Conservation (phyloP, 352 stramenopile genomes). For the Pythium vanterpoolii region DNA sequence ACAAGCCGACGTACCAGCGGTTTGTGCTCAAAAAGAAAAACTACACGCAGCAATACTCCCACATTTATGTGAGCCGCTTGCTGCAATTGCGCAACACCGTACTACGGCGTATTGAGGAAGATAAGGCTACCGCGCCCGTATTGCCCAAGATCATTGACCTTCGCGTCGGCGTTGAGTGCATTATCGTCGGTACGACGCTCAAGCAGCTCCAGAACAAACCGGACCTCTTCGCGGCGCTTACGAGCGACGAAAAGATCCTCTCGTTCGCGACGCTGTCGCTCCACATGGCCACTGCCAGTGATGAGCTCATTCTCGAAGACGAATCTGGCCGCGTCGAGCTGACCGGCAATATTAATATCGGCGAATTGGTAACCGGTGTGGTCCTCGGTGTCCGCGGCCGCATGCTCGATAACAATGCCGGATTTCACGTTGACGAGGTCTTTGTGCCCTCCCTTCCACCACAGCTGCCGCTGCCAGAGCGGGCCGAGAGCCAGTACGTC, state of each 20-base stretch:
- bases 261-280: slow-evolving; percentile 32
- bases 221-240: slow-evolving; percentile 78
- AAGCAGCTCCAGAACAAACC: slow-evolving; percentile 79
- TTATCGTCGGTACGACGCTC: slow-evolving; percentile 82
- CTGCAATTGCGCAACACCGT: slow-evolving; percentile 64
- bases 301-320: slow-evolving; percentile 86
- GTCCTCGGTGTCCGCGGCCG: slow-evolving; percentile 64
- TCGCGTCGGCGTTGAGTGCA: slow-evolving; percentile 53
- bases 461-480: slow-evolving; percentile 41
- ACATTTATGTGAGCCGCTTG: slow-evolving; percentile 88
- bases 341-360: slow-evolving; percentile 44
- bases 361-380: slow-evolving; percentile 65
- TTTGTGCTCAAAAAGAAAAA: slow-evolving; percentile 85
- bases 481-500: slow-evolving; percentile 57
- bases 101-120: slow-evolving; percentile 39
- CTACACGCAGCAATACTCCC: slow-evolving; percentile 88
- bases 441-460: slow-evolving; percentile 52
- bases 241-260: slow-evolving; percentile 49
- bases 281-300: slow-evolving; percentile 56
- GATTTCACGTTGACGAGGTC: slow-evolving; percentile 60
- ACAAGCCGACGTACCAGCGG: slow-evolving; percentile 53
- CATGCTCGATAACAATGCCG: slow-evolving; percentile 37
- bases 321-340: slow-evolving; percentile 85
- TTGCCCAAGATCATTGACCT: slow-evolving; percentile 81
- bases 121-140: slow-evolving; percentile 25